Conservation (phyloP, 768 basidiomycete genomes). For the Leucosporidium yakuticum region DNA sequence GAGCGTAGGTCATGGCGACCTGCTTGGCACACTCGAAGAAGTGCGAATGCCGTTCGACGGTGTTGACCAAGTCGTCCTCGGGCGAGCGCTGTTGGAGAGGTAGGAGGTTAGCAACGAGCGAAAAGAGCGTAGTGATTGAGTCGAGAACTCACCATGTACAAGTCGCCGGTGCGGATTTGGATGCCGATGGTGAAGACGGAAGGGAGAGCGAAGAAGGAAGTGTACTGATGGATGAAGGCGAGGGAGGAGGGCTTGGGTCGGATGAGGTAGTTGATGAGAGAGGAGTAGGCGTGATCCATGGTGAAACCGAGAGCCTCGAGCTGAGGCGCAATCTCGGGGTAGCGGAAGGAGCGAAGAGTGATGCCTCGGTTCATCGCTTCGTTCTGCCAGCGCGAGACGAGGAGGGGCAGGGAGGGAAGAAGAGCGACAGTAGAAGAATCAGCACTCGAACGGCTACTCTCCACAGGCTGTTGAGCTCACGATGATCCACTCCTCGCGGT, state of each 20-base stretch:
- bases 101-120: background rate
- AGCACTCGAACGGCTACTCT: too few relatives aligned
- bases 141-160: background rate
- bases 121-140: too few relatives aligned
- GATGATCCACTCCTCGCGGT: background rate
- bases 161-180: slow-evolving; percentile 26
- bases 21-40: slow-evolving; percentile 25
- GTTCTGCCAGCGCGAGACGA: background rate
- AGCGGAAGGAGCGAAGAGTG: background rate
- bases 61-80: slow-evolving; percentile 6
- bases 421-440: background rate
- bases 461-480: background rate
- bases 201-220: slow-evolving; percentile 20
- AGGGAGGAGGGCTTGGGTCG: slow-evolving; percentile 24
- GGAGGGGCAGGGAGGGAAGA: background rate
- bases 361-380: slow-evolving; percentile 5
- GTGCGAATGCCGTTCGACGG: slow-evolving; percentile 3
- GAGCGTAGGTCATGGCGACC: slow-evolving; percentile 13
- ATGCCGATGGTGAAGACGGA: slow-evolving; percentile 23
- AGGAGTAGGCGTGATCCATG: slow-evolving; percentile 16
- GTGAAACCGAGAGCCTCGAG: background rate
- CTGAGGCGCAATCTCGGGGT: background rate
- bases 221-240: slow-evolving; percentile 24
- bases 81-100: slow-evolving; percentile 5
- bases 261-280: slow-evolving; percentile 27